Evolutionary conservation across 1,284 basidiomycete species (phyloP), one percentile per base, ranked within the genome.

Genomic region (Pseudozyma tsukubaensis): DNA sequence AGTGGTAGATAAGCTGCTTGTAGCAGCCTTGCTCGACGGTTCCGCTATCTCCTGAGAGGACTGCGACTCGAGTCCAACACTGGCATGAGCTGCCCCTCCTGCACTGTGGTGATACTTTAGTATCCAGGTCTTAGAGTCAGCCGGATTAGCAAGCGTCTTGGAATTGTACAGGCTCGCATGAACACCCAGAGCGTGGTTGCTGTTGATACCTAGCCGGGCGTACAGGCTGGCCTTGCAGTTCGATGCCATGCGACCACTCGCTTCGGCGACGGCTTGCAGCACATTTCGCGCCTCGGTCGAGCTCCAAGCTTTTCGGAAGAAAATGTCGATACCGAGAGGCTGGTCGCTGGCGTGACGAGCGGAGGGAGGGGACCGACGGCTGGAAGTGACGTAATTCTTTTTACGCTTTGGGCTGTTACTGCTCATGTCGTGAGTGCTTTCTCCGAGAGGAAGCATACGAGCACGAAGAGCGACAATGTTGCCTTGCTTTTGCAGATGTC

Each of bases 161-260:
- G 63, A 43, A 21, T 34, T 59, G 48, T 72, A 72, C 43, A 66
- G 18, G 32, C 32, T 61, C 10, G 52, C 18, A 21, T 50, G 48
- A 11, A 21, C n/a, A 14, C 35, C 51, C 8, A 72, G 43, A 14
- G 34, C 24, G 24, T 72, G 69, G 13, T 48, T 45, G 14, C 34
- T 59, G 14, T 24, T 47, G 47, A 72, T 62, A 14, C 59, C 63
- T 6, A 72, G 39, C 1, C 51, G 54, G 9, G 59, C 58, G 51
- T 72, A 66, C 29, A 72, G 54, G 52, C 59, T 62, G 0, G 62
- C 44, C 24, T 66, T 72, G 56, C 69, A 72, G 35, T 66, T 62
- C 7, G 54, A 36, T 3, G 69, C 19, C 62, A 72, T 60, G n/a
- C 48, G 39, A 8, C 69, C 69, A n/a, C 53, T 42, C 5, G 18